A percentile compares a stretch with the other conserved stretches of the same genome.
These are phyloP conservation scores for Eucalyptus virginea DNA, from an alignment of 345 rosid species.

Conservation along the genomic window DNA sequence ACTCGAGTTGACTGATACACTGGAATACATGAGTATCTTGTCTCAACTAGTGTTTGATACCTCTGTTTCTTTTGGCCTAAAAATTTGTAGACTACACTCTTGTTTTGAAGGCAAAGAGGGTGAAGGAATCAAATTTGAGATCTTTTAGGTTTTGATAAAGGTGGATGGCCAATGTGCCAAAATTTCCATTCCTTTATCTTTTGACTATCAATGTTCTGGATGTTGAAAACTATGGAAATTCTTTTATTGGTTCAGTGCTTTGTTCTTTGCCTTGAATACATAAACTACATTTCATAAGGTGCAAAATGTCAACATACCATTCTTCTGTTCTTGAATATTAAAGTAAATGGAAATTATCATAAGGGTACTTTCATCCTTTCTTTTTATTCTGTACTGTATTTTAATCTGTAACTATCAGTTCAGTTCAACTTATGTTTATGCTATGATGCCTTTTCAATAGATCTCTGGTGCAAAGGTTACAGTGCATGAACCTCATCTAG, in stretches of 20 bases:
- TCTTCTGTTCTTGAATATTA: background rate
- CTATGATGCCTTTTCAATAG: conserved; percentile 31
- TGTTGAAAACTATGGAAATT: background rate
- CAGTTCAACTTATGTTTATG: conserved; percentile 3
- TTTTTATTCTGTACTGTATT: background rate
- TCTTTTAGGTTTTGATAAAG: background rate
- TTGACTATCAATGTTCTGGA: background rate
- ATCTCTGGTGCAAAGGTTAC: conserved; percentile 93
- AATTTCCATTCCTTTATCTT: background rate
- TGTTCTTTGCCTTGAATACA: background rate
- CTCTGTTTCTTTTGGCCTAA: background rate
- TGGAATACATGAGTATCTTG: background rate
- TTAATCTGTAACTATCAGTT: background rate
- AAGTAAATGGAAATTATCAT: background rate
- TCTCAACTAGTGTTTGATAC: background rate
- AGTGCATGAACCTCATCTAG: conserved; percentile 67
- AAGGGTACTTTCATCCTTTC: background rate
- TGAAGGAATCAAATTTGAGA: background rate
- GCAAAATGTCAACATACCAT: background rate
- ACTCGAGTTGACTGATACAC: background rate
- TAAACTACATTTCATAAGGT: background rate
- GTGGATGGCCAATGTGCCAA: background rate
- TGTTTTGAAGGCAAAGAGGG: background rate
- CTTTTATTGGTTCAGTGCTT: background rate
- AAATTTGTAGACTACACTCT: background rate